Evolutionary conservation across 2,329 filamentous ascomycete species (phyloP).

Genomic region (Camillea tinctor): DNA sequence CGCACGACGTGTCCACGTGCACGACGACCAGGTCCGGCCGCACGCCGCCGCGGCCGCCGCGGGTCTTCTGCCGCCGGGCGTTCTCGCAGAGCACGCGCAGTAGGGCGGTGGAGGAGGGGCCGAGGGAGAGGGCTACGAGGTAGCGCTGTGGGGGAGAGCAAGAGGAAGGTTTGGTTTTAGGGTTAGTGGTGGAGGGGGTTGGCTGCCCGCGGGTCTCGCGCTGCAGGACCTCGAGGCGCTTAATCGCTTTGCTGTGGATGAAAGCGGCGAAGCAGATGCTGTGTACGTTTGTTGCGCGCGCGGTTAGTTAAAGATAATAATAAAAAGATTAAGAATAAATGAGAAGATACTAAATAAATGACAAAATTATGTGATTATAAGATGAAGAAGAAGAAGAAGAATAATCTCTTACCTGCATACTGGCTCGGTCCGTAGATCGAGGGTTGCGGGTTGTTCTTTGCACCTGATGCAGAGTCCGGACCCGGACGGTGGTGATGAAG

Average conservation of each 20-base stretch:
- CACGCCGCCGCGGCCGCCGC: constrained; percentile 47
- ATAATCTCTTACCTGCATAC: constrained; percentile 27
- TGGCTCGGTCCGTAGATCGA: constrained; percentile 31
- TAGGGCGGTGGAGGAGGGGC: constrained; percentile 75
- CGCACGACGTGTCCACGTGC: constrained; percentile 38
- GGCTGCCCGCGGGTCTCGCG: constrained; percentile 41
- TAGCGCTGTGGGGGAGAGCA: constrained; percentile 68
- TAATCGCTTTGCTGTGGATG: constrained; percentile 74
- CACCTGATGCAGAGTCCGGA: constrained; percentile 31
- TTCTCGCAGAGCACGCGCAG: constrained; percentile 74
- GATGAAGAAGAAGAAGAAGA: background rate
- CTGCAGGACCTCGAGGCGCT: constrained; percentile 60
- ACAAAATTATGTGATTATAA: background rate
- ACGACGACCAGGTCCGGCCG: constrained; percentile 64
- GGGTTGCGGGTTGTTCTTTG: constrained; percentile 29
- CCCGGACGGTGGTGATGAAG: constrained; percentile 7
- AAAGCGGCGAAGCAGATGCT: constrained; percentile 78
- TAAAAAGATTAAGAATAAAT: too few relatives aligned
- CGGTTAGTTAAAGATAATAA: background rate
- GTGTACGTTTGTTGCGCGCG: background rate
- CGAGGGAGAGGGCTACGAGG: constrained; percentile 79
- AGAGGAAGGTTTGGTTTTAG: constrained; percentile 77
- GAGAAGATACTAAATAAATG: too few relatives aligned
- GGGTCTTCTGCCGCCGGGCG: constrained; percentile 62
- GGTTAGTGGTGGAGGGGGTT: constrained; percentile 36